Conservation (phyloP, 108 stramenopile species). For the Aureococcus anophagefferens region DNA sequence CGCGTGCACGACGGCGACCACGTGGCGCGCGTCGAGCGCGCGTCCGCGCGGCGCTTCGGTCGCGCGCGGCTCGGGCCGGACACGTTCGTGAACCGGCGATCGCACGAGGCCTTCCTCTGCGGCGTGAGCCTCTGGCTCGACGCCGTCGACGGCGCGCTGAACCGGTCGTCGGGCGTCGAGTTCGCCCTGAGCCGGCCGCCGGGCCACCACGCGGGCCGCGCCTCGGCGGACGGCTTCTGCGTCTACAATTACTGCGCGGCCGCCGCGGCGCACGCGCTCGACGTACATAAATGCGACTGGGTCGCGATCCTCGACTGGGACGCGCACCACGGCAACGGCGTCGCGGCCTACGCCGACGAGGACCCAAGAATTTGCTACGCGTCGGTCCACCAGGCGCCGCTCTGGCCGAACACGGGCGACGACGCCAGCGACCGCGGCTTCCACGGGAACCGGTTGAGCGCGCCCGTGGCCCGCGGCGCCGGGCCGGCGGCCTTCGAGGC, state of each 20-base stretch:
- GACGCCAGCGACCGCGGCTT: neutral
- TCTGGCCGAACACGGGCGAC: neutral
- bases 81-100: conserved; percentile 40
- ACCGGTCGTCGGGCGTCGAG: neutral
- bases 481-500: neutral
- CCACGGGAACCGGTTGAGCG: neutral
- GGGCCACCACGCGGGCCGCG: conserved; percentile 50
- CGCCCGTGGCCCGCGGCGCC: neutral
- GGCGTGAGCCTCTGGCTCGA: conserved; percentile 46
- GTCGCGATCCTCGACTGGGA: conserved; percentile 54
- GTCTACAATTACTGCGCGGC: conserved; percentile 52
- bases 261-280: conserved; percentile 32
- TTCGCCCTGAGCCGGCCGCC: conserved; percentile 51
- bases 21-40: neutral
- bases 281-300: conserved; percentile 11
- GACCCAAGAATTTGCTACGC: conserved; percentile 29
- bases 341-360: conserved; percentile 36
- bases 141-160: conserved; percentile 25
- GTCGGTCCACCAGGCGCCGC: conserved; percentile 38
- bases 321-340: conserved; percentile 62
- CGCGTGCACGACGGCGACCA: neutral
- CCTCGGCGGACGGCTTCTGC: conserved; percentile 50
- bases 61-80: conserved; percentile 5
- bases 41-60: neutral
- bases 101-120: conserved; percentile 40